Base-by-base conservation (phyloP, 2,329 filamentous ascomycete species). In the Colletotrichum tropicale region DNA sequence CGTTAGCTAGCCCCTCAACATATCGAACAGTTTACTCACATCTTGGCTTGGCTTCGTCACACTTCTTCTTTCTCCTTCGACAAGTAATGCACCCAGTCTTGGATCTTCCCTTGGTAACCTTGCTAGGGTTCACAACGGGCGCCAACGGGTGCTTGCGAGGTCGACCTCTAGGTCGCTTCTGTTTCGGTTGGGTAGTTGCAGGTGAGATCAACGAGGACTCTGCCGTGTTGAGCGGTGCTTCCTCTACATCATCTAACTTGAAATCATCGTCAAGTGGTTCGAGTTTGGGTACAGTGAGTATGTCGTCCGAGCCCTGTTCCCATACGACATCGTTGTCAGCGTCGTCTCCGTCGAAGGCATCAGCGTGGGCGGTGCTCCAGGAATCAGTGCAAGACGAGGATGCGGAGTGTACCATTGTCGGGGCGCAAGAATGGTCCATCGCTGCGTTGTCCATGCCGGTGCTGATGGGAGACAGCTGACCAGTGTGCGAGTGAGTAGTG, bases 131-230 rank as follows among this genome's bases (percentile, higher is more conserved):
- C 18, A 87, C 81, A 43, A 90, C 88, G 1, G 92, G 89, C 9
- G 89, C 89, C 21, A 94, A 86, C 52, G 95, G 94, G 80, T 96
- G 92, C 86, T 98, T 98, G 84, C 95, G 90, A 66, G 96, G 96
- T 70, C 96, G 90, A 38, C 96, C 96, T 81, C 96, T 91, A 79
- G 93, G 93, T 80, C 93, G 89, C 85, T 93, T 94, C 48, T 84
- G 82, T 78, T 90, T 91, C 24, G 84, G 78, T 80, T 80, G 21
- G 77, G 74, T 34, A 77, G 73, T 65, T 61, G 15, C 74, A 75
- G 34, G 80, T 78, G 34, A 56, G 30, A 75, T 34, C 15, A 71
- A 28, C 12, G 66, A 80, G 4, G 52, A 48, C 24, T 74, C 55
- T 32, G 67, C 78, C 26, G 82, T 78, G 28, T 83, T 82, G 24